phyloP scores from a whole-genome alignment of 495 filamentous ascomycete genomes.

The Entonaema liquescens region DNA sequence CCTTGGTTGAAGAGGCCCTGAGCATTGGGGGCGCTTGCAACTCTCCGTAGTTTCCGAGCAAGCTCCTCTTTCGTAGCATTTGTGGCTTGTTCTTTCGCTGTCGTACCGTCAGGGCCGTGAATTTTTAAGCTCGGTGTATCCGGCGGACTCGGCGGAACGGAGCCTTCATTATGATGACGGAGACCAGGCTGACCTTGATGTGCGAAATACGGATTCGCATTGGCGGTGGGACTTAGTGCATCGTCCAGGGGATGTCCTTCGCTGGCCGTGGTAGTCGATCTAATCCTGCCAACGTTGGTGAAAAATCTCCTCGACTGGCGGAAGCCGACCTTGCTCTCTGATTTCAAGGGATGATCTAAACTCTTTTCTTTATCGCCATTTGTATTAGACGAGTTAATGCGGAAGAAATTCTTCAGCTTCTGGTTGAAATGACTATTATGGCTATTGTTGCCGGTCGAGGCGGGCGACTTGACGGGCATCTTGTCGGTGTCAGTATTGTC shows the following conservation, averaged over 20 bases:
- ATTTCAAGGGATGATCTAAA: slow-evolving; percentile 52
- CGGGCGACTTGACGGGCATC: slow-evolving; percentile 46
- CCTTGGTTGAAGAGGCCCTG: slow-evolving; percentile 84
- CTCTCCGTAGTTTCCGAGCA: slow-evolving; percentile 88
- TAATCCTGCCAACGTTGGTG: slow-evolving; percentile 73
- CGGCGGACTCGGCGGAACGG: slow-evolving; percentile 94
- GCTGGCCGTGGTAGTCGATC: slow-evolving; percentile 89
- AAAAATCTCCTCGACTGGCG: slow-evolving; percentile 84
- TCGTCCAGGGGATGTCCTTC: slow-evolving; percentile 93
- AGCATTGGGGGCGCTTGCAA: slow-evolving; percentile 96
- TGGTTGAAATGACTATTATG: slow-evolving; percentile 75
- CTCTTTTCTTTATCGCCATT: slow-evolving; percentile 53
- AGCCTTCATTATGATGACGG: slow-evolving; percentile 93
- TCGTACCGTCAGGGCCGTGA: slow-evolving; percentile 67
- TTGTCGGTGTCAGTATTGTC: slow-evolving; percentile 32
- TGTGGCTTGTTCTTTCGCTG: slow-evolving; percentile 72
- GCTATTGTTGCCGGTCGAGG: slow-evolving; percentile 43
- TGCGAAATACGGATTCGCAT: slow-evolving; percentile 96
- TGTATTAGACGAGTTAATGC: slow-evolving; percentile 76
- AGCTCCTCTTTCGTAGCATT: slow-evolving; percentile 90
- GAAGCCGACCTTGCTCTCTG: slow-evolving; percentile 70
- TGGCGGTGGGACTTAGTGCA: slow-evolving; percentile 86
- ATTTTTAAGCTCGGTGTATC: slow-evolving; percentile 84
- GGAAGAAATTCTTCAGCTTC: slow-evolving; percentile 97
- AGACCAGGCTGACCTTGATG: slow-evolving; percentile 94